These are phyloP conservation scores for Talaromyces sp. DNA, from an alignment of 2,329 filamentous ascomycete genomes.

Conservation along the genomic window DNA sequence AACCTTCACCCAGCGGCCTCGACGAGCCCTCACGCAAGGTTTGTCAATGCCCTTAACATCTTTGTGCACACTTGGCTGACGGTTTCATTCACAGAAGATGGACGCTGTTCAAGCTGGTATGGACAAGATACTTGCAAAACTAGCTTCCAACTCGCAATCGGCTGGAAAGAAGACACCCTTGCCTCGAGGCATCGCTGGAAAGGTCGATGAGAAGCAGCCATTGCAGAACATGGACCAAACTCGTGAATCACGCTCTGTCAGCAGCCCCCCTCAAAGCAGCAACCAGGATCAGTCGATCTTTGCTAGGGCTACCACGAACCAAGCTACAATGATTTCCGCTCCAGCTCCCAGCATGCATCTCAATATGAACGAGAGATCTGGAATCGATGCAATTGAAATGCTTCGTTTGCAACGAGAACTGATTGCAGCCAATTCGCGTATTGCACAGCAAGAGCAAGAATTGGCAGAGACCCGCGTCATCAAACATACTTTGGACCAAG, in stretches of 20 bases:
- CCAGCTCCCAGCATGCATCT: not conserved
- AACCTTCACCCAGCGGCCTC: constrained; percentile 26
- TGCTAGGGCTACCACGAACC: constrained; percentile 23
- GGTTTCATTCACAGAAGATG: constrained; percentile 49
- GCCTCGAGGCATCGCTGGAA: constrained; percentile 56
- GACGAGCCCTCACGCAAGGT: constrained; percentile 40
- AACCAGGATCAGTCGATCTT: constrained; percentile 21
- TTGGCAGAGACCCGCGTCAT: constrained; percentile 60
- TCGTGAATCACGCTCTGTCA: constrained; percentile 49
- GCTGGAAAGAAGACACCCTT: constrained; percentile 21
- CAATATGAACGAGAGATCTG: constrained; percentile 20
- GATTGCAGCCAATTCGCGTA: constrained; percentile 56
- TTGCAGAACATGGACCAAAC: constrained; percentile 56
- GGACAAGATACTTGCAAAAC: constrained; percentile 59
- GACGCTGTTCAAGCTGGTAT: constrained; percentile 48
- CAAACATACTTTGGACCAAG: constrained; percentile 61
- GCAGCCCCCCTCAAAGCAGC: constrained; percentile 20
- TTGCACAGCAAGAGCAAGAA: constrained; percentile 61
- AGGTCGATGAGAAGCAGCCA: constrained; percentile 69
- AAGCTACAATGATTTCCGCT: constrained; percentile 17
- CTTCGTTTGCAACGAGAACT: constrained; percentile 58
- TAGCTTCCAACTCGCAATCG: constrained; percentile 38
- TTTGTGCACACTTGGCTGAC: constrained; percentile 5
- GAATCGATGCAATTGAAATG: constrained; percentile 50
- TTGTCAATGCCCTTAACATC: constrained; percentile 21